These are phyloP conservation scores for Orbilia javanica DNA, from an alignment of 2,329 filamentous ascomycete genomes.

Conservation along the genomic window DNA sequence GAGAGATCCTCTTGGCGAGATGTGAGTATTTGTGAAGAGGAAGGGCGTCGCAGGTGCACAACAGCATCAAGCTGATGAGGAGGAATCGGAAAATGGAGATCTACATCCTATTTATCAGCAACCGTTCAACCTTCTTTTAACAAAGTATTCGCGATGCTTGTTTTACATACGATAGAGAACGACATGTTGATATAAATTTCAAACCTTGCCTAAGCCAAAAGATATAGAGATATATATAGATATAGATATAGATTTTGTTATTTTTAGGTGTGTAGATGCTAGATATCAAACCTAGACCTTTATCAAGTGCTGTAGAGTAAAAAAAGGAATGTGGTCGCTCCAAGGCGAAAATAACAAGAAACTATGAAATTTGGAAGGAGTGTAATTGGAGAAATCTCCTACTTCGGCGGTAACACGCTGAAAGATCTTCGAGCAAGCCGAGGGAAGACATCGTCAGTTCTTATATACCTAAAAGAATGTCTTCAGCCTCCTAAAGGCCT, in stretches of 20 bases:
- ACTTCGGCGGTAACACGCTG: conserved; percentile 18
- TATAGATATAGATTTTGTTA: too few species aligned
- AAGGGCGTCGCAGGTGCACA: conserved; percentile 43
- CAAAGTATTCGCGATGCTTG: not conserved
- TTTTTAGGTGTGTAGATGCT: not conserved
- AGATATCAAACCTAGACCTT: conserved; percentile 29
- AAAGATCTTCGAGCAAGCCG: not conserved
- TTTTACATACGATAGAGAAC: conserved; percentile 14
- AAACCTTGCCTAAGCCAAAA: not conserved
- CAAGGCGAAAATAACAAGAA: conserved; percentile 42
- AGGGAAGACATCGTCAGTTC: conserved; percentile 39
- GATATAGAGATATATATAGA: not conserved
- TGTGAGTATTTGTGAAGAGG: conserved; percentile 44
- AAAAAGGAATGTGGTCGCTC: conserved; percentile 55
- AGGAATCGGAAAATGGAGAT: conserved; percentile 30
- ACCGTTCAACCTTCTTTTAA: too few species aligned
- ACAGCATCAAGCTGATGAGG: conserved; percentile 45
- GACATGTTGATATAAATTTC: conserved; percentile 35
- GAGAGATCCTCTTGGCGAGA: conserved; percentile 27
- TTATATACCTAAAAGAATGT: conserved; percentile 26
- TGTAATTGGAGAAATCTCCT: conserved; percentile 49
- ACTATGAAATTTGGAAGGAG: conserved; percentile 36
- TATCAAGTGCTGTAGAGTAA: conserved; percentile 29
- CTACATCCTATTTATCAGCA: not conserved
- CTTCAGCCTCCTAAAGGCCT: conserved; percentile 29